Evolutionary conservation across 306 rosid species (phyloP), one percentile per base, ranked within the genome.

Genomic region (Luffa aegyptiaca): DNA sequence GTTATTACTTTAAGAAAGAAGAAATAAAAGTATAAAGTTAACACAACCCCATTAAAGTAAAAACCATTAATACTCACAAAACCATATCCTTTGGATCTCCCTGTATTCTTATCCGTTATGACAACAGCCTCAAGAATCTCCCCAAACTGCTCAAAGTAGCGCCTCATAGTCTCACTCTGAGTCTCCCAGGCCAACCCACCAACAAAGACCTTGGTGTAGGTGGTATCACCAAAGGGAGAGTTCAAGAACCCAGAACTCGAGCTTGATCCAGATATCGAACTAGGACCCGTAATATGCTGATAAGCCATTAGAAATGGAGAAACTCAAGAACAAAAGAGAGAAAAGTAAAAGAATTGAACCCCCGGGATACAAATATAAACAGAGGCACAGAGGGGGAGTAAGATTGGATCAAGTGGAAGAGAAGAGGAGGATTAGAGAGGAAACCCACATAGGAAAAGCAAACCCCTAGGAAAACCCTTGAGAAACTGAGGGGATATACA

Each of bases 141-240:
- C 6, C 97, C 97, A 21, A 92, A 95, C 52, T 92, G 92, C 33
- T 90, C 92, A 81, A 95, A 95, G 81, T 94, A 84, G 56, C 90
- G 90, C 70, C 93, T 89, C 97, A 94, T 86, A 80, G 97, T 89
- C 59, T 94, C 95, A 84, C 92, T 92, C 86, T 90, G 98, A 0
- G 98, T 94, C 84, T 94, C 98, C 98, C 98, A 94, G 6, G 98
- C 98, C 77, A 94, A 87, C 5, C 98, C 97, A 14, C 98, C 98
- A 48, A 94, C 98, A 73, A 94, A 94, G 71, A 94, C 97, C 81
- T 94, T 94, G 78, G 98, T 92, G 86, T 85, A 91, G 9, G 98
- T 94, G 3, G 98, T 94, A 83, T 94, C 98, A 6, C 98, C 98
- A 58, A 90, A 92, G 62, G 98, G 97, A 79, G 96, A 90, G 78